phyloP scores from a whole-genome alignment of 129 eudicot species.

The Escallonia rubra region DNA sequence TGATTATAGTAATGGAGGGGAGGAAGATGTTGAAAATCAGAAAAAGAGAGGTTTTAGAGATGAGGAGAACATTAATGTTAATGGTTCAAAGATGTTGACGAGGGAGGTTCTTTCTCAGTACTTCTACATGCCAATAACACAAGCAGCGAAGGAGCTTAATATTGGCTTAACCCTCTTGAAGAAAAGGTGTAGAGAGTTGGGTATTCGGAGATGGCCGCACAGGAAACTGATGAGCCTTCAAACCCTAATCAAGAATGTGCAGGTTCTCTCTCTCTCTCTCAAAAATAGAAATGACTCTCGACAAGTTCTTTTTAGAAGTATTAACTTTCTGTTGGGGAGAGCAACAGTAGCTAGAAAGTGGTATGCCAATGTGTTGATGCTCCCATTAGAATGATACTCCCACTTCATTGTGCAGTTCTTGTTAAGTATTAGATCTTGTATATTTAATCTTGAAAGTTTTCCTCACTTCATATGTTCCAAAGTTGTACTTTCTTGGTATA shows the following conservation, averaged over 20 bases:
- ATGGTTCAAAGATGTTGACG: conserved; percentile 32
- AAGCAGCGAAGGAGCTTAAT: conserved; percentile 82
- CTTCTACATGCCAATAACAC: conserved; percentile 82
- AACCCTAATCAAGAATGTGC: conserved; percentile 76
- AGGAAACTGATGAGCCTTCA: conserved; percentile 82
- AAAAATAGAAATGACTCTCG: no score
- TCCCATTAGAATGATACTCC: no score
- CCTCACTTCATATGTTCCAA: no score
- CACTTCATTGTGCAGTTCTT: no score
- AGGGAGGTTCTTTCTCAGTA: conserved; percentile 55
- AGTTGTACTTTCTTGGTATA: no score
- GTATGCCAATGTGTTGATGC: no score
- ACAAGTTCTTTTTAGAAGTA: no score
- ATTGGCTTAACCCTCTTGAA: conserved; percentile 76
- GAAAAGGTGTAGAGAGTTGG: conserved; percentile 80
- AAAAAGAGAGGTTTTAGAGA: conserved; percentile 5
- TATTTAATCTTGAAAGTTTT: no score
- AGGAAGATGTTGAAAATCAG: background rate
- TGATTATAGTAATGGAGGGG: background rate
- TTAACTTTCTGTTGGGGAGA: no score
- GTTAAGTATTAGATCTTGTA: no score
- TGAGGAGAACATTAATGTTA: background rate
- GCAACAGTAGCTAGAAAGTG: no score
- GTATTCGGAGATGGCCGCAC: conserved; percentile 90
- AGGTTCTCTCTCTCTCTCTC: conserved; percentile 29